Conservation (phyloP, 345 rosid genomes). For the Brassica rapa region DNA sequence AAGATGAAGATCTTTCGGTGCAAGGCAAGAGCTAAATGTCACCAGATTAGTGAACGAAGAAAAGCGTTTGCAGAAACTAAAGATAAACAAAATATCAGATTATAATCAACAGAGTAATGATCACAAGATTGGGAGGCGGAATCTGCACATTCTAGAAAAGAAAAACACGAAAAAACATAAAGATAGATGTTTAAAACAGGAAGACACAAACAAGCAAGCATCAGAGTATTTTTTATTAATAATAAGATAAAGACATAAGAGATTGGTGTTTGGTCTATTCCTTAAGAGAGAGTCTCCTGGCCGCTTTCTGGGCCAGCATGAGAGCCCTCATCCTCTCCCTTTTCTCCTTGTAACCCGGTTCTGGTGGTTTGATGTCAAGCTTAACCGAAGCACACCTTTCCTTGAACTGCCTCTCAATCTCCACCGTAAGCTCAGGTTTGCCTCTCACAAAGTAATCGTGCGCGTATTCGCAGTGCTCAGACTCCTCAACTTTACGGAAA, state of each 20-base stretch:
- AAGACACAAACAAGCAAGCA: not conserved
- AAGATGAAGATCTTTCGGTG: conserved; percentile 55
- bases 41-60: no score
- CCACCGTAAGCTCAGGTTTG: not conserved
- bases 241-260: no score
- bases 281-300: not conserved
- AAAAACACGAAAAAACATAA: no score
- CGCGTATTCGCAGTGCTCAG: not conserved
- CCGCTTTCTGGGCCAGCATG: not conserved
- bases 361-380: not conserved
- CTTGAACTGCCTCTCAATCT: not conserved
- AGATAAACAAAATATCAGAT: no score
- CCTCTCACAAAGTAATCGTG: not conserved
- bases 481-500: not conserved
- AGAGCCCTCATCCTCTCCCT: not conserved
- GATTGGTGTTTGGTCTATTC: not conserved
- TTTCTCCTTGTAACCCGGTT: not conserved
- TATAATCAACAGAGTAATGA: not conserved
- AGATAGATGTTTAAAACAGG: no score
- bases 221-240: no score
- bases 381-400: not conserved
- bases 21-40: conserved; percentile 50
- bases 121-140: not conserved
- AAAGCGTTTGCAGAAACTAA: no score
- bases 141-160: no score